A percentile compares a stretch with the other conserved stretches of the same genome.
Conservation (phyloP, 2,329 filamentous ascomycete genomes). For the Aspergillus novofumigatus region DNA sequence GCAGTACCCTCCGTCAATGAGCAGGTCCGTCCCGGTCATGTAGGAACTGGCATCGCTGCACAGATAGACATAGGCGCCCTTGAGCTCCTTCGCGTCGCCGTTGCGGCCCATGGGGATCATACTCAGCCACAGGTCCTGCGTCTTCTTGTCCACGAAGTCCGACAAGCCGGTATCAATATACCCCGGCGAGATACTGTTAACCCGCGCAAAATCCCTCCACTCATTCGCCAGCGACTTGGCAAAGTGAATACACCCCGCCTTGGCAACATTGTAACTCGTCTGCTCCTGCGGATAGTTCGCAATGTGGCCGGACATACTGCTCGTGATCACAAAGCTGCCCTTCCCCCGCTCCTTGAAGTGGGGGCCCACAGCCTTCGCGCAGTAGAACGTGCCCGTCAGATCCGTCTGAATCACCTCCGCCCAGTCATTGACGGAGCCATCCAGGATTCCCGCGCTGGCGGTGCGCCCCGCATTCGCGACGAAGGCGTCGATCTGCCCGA, state of each 20-base stretch:
- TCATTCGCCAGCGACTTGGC: conserved; percentile 63
- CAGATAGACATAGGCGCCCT: conserved; percentile 54
- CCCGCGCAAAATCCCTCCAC: conserved; percentile 65
- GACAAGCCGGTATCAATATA: conserved; percentile 66
- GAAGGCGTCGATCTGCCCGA: conserved; percentile 65
- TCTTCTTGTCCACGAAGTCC: conserved; percentile 59
- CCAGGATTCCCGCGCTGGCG: conserved; percentile 63
- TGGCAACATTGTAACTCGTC: conserved; percentile 61
- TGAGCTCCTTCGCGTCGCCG: conserved; percentile 62
- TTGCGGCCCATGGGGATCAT: conserved; percentile 60
- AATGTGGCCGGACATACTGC: conserved; percentile 57
- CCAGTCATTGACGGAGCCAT: conserved; percentile 66
- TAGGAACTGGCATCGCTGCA: conserved; percentile 47
- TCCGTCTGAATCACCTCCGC: conserved; percentile 81
- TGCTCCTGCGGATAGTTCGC: conserved; percentile 61
- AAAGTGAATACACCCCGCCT: conserved; percentile 64
- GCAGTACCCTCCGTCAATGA: conserved; percentile 49
- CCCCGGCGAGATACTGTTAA: conserved; percentile 64
- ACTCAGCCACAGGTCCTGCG: conserved; percentile 54
- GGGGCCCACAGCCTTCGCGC: conserved; percentile 79
- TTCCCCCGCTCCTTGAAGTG: conserved; percentile 66
- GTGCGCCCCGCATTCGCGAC: conserved; percentile 69
- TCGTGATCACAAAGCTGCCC: conserved; percentile 63
- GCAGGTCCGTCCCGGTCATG: conserved; percentile 46
- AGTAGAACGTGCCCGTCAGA: conserved; percentile 80